These are phyloP conservation scores for Colletotrichum brevisporum DNA, from an alignment of 2,329 filamentous ascomycete genomes.

Conservation along the genomic window DNA sequence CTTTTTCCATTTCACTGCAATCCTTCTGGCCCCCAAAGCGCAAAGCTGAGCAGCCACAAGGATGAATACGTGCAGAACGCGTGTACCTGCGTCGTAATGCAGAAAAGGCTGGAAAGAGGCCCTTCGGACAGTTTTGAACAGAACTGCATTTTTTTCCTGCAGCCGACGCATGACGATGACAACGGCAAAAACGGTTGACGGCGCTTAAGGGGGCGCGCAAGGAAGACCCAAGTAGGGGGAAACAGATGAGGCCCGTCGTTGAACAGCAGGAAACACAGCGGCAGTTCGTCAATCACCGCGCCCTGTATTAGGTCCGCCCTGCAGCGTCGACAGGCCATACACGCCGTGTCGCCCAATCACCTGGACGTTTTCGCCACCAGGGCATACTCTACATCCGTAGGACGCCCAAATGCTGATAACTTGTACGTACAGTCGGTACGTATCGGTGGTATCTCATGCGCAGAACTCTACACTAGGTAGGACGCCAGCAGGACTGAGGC, in stretches of 20 bases:
- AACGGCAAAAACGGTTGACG: not conserved
- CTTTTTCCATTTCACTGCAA: slow-evolving; percentile 24
- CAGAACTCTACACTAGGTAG: no score
- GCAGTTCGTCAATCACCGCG: slow-evolving; percentile 33
- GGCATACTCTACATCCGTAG: not conserved
- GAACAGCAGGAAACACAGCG: slow-evolving; percentile 15
- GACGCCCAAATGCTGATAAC: no score
- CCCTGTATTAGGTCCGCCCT: slow-evolving; percentile 34
- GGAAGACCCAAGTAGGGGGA: not conserved
- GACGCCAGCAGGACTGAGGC: no score
- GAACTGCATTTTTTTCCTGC: not conserved
- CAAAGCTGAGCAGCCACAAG: slow-evolving; percentile 18
- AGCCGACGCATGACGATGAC: slow-evolving; percentile 1
- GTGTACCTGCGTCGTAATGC: slow-evolving; percentile 27
- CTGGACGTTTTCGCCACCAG: slow-evolving; percentile 25
- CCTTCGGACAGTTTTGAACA: not conserved
- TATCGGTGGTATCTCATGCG: no score
- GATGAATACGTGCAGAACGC: slow-evolving; percentile 6
- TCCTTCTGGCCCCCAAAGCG: slow-evolving; percentile 17
- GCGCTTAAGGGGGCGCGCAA: slow-evolving; percentile 12
- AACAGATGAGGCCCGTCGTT: not conserved
- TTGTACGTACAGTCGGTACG: no score
- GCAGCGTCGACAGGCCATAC: slow-evolving; percentile 12
- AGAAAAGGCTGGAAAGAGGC: slow-evolving; percentile 12
- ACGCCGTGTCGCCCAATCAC: slow-evolving; percentile 24